Conservation (phyloP, 1,139 yeast species). For the Taphrina wiesneri region DNA sequence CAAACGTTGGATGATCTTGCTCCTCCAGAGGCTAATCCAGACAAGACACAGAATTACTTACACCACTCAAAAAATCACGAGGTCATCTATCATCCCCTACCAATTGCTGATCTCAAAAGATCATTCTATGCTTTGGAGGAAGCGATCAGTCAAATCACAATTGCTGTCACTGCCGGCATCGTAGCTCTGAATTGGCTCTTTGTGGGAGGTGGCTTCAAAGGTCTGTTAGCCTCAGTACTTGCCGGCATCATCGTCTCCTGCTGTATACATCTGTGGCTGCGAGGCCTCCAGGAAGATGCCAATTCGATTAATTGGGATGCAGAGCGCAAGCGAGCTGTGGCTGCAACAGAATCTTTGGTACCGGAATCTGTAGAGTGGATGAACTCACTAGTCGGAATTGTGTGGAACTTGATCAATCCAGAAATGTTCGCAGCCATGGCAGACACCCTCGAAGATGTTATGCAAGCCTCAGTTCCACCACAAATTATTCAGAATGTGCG, state of each 20-base stretch:
- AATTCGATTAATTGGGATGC: constrained; percentile 34
- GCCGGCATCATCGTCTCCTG: constrained; percentile 32
- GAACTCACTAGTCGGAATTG: constrained; percentile 30
- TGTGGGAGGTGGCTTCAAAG: constrained; percentile 30
- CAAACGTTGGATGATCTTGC: constrained; percentile 34
- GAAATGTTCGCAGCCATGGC: constrained; percentile 34
- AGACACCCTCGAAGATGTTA: constrained; percentile 35
- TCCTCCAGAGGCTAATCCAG: constrained; percentile 35
- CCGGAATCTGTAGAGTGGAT: constrained; percentile 37
- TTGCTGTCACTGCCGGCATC: constrained; percentile 16
- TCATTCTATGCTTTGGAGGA: constrained; percentile 29
- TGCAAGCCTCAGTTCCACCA: constrained; percentile 36
- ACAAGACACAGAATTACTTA: constrained; percentile 31
- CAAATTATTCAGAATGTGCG: constrained; percentile 32
- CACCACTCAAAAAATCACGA: constrained; percentile 30
- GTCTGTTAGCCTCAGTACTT: constrained; percentile 19
- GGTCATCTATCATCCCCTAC: constrained; percentile 34
- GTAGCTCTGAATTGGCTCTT: constrained; percentile 26
- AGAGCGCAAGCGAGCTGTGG: constrained; percentile 33
- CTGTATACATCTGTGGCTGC: constrained; percentile 32
- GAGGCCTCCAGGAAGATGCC: constrained; percentile 29
- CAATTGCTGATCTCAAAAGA: constrained; percentile 26
- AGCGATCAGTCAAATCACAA: constrained; percentile 19
- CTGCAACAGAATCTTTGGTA: constrained; percentile 31
- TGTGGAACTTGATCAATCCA: constrained; percentile 35